These are phyloP conservation scores for Neurospora sp. DNA, from an alignment of 495 filamentous ascomycete genomes.

Conservation along the genomic window DNA sequence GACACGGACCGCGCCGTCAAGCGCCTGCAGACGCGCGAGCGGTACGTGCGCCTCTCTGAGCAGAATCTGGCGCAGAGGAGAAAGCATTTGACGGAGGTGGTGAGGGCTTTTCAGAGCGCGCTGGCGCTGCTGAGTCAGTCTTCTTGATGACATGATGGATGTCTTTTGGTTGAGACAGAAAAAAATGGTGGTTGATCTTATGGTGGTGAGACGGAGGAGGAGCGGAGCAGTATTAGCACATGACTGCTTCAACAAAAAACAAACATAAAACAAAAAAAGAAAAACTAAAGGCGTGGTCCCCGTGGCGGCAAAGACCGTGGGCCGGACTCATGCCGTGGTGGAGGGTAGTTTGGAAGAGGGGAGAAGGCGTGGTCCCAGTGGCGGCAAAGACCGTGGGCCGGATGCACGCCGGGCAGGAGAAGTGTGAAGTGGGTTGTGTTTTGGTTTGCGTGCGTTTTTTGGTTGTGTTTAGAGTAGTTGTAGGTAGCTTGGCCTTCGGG, in stretches of 20 bases:
- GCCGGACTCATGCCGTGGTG: background rate
- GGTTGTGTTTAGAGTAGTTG: background rate
- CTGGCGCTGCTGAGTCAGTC: conserved; percentile 50
- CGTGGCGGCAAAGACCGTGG: background rate
- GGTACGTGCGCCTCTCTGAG: conserved; percentile 62
- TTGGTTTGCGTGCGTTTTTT: background rate
- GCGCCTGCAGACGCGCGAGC: conserved; percentile 67
- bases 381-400: background rate
- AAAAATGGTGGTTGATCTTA: background rate
- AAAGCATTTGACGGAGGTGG: conserved; percentile 63
- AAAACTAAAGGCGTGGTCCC: background rate
- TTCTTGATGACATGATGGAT: background rate
- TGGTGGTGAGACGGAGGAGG: background rate
- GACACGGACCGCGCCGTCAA: conserved; percentile 64
- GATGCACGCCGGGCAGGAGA: background rate
- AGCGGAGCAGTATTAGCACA: background rate
- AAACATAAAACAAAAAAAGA: background rate
- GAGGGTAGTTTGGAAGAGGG: background rate
- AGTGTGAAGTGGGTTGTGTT: background rate
- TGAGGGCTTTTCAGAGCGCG: conserved; percentile 71
- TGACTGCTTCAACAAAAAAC: background rate
- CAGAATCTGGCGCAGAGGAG: conserved; percentile 57
- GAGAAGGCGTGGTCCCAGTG: background rate
- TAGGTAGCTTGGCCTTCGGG: background rate
- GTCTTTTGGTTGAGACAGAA: background rate